A percentile compares a stretch with the other conserved stretches of the same genome.
Evolutionary conservation across 495 filamentous ascomycete genomes (phyloP).

Genomic region (Penicillium daleae): DNA sequence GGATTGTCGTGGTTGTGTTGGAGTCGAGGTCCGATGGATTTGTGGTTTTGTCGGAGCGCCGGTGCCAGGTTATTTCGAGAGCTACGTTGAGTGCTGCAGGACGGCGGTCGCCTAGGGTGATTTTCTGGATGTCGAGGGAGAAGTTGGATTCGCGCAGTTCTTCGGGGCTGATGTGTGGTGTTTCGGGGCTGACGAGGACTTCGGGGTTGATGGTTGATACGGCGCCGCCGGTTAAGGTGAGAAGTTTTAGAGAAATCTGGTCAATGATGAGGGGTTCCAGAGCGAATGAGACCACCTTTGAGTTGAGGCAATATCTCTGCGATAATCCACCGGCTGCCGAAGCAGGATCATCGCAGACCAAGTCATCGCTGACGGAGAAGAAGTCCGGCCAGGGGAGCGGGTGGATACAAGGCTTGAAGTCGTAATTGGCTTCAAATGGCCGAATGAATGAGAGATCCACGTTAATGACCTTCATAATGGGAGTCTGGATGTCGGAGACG

Average conservation of each 20-base stretch:
- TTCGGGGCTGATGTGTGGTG: slow-evolving; percentile 56
- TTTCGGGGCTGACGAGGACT: slow-evolving; percentile 36
- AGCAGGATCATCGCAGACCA: slow-evolving; percentile 31
- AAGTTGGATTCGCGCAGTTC: slow-evolving; percentile 73
- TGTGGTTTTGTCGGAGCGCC: slow-evolving; percentile 35
- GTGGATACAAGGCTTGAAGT: slow-evolving; percentile 77
- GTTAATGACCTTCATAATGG: slow-evolving; percentile 70
- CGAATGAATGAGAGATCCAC: slow-evolving; percentile 71
- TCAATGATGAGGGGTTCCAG: slow-evolving; percentile 69
- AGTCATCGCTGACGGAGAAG: slow-evolving; percentile 60
- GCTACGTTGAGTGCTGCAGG: slow-evolving; percentile 71
- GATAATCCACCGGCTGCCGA: slow-evolving; percentile 62
- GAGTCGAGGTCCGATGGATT: slow-evolving; percentile 15
- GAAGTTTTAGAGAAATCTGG: slow-evolving; percentile 59
- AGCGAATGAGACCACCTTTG: slow-evolving; percentile 75
- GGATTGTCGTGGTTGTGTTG: slow-evolving; percentile 49
- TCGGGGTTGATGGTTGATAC: slow-evolving; percentile 50
- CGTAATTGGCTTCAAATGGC: slow-evolving; percentile 88
- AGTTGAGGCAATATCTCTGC: slow-evolving; percentile 79
- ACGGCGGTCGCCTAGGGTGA: slow-evolving; percentile 76
- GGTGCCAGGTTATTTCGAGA: slow-evolving; percentile 78
- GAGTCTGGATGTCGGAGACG: slow-evolving; percentile 79
- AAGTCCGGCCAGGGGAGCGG: slow-evolving; percentile 82
- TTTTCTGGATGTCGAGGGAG: slow-evolving; percentile 69
- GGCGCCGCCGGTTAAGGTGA: slow-evolving; percentile 58